Evolutionary conservation across 2,329 filamentous ascomycete genomes (phyloP).

Genomic region (Herpotrichia juniperi): DNA sequence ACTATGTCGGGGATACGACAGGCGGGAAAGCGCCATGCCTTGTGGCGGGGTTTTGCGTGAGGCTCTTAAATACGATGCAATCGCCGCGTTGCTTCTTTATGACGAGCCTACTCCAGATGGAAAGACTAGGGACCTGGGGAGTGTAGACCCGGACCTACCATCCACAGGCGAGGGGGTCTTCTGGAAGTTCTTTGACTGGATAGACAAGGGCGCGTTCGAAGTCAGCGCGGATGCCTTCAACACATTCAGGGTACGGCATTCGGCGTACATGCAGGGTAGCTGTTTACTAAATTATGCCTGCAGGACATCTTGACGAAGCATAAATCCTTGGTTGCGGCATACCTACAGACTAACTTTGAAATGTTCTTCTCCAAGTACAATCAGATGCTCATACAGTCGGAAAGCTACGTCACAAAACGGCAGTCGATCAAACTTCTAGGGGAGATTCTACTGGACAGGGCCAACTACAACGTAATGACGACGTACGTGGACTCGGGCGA

Average conservation of each 20-base stretch:
- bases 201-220: slow-evolving; percentile 95
- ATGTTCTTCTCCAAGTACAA: slow-evolving; percentile 94
- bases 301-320: slow-evolving; percentile 94
- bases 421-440: slow-evolving; percentile 97
- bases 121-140: slow-evolving; percentile 75
- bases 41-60: slow-evolving; percentile 90
- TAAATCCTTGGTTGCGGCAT: slow-evolving; percentile 87
- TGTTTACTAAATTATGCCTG: slow-evolving; percentile 17
- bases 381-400: slow-evolving; percentile 82
- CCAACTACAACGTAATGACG: slow-evolving; percentile 98
- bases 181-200: slow-evolving; percentile 97
- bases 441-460: slow-evolving; percentile 90
- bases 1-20: slow-evolving; percentile 86
- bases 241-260: slow-evolving; percentile 76
- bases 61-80: slow-evolving; percentile 87
- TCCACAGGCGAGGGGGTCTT: slow-evolving; percentile 86
- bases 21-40: slow-evolving; percentile 88
- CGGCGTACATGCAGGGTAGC: not conserved
- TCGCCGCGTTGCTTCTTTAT: slow-evolving; percentile 89
- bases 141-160: slow-evolving; percentile 75
- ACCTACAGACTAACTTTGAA: slow-evolving; percentile 88
- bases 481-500: slow-evolving; percentile 94
- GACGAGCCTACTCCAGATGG: slow-evolving; percentile 80
- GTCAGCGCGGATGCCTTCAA: slow-evolving; percentile 97
- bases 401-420: slow-evolving; percentile 96